Evolutionary conservation across 352 stramenopile species (phyloP), one percentile per base, ranked within the genome.

Genomic region (Phytophthora tentaculata): DNA sequence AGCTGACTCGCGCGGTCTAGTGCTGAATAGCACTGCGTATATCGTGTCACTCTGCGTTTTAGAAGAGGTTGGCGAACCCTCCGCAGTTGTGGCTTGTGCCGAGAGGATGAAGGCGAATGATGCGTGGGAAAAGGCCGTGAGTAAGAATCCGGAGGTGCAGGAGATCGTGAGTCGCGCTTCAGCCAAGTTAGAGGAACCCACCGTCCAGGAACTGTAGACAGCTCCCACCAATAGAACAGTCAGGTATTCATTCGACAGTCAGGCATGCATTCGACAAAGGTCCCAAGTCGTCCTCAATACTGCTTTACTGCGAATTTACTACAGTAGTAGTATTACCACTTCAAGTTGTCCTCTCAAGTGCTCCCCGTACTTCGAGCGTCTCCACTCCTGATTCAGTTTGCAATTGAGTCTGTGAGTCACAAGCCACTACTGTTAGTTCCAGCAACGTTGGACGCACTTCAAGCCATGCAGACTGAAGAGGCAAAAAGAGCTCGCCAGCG

Each of bases 401-500:
- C 61, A 51, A 59, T 66, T 62, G 44, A 22, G 39, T 50, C 61
- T 24, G 39, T 44, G n/a, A 26, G 47, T n/a, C 23, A 49, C 16
- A 17, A 10, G 17, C 20, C 17, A 44, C 5, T n/a, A n/a, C n/a
- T n/a, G n/a, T n/a, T 29, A 69, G 23, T 29, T 52, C 53, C 6
- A 61, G 23, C 20, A n/a, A 16, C 51, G 17, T 61, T 65, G 66
- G 45, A 41, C 51, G 56, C 44, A 10, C 20, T 32, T 8, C 26
- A 50, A 49, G 39, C 22, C 22, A 23, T 55, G 53, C 57, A 70
- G 28, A 28, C 37, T 10, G 69, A 67, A 5, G 68, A 73, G 22
- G 48, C 56, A 20, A 76, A 64, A 47, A 79, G 84, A n/a, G 77
- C 73, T 57, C 78, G 80, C 9, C 82, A 92, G 64, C 80, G 81